Percentiles rank a stretch among this genome's conserved stretches.
phyloP scores from a whole-genome alignment of 1,284 basidiomycete genomes.

The Gymnopus androsaceus region DNA sequence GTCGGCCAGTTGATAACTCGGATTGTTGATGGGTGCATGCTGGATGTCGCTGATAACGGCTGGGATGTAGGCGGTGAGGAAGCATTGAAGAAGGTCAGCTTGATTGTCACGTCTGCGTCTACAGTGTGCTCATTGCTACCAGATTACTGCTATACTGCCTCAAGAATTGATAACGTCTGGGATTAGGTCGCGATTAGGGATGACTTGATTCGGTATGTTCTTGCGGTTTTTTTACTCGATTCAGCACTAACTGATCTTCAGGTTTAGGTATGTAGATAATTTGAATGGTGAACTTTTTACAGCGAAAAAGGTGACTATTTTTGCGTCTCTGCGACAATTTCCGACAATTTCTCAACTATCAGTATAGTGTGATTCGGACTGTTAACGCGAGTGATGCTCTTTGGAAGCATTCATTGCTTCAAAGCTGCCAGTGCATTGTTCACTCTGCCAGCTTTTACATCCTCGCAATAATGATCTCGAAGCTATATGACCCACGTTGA shows the following conservation, averaged over 20 bases:
- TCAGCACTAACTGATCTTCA: neutral
- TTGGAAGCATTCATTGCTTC: neutral
- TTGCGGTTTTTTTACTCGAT: neutral
- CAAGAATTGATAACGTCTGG: conserved; percentile 36
- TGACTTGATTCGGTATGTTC: conserved; percentile 16
- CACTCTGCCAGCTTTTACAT: conserved; percentile 38
- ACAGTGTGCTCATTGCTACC: conserved; percentile 6
- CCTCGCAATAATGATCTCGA: conserved; percentile 51
- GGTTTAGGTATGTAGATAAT: neutral
- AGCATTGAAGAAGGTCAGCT: conserved; percentile 61
- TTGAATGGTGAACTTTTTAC: neutral
- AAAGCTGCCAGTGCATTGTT: conserved; percentile 15
- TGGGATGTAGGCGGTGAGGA: conserved; percentile 90
- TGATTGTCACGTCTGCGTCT: conserved; percentile 8
- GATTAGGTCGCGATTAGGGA: conserved; percentile 25
- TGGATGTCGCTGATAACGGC: conserved; percentile 71
- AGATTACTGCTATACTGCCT: conserved; percentile 51
- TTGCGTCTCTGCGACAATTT: too few species aligned
- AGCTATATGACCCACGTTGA: conserved; percentile 48
- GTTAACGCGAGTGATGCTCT: conserved; percentile 8
- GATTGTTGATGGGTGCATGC: conserved; percentile 62
- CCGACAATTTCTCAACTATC: too few species aligned
- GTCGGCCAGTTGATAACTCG: conserved; percentile 57
- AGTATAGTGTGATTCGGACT: neutral
- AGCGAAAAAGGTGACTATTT: conserved; percentile 1